A percentile compares a stretch with the other conserved stretches of the same genome.
phyloP scores from a whole-genome alignment of 352 stramenopile species.

The Globisporangium mamillatum region DNA sequence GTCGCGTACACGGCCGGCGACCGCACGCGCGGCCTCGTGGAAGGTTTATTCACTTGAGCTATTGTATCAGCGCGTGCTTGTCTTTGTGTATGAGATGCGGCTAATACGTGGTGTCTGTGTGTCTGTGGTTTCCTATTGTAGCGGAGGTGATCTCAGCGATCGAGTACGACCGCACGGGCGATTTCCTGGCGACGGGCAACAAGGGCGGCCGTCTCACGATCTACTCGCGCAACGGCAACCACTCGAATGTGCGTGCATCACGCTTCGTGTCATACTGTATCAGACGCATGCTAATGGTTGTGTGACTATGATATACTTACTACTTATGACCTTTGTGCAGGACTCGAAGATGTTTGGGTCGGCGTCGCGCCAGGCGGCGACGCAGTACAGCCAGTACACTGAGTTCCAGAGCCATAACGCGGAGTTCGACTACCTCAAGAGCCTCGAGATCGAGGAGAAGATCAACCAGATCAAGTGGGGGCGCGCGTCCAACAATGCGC shows the following conservation, averaged over 20 bases:
- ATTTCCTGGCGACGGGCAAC: conserved; percentile 93
- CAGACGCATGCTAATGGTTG: conserved; percentile 10
- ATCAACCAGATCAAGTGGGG: conserved; percentile 98
- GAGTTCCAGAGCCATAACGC: conserved; percentile 95
- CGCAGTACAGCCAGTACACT: conserved; percentile 80
- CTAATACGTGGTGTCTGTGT: not conserved
- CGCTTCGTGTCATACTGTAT: not conserved
- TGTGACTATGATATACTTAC: conserved; percentile 21
- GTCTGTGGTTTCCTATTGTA: conserved; percentile 15
- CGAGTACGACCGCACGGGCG: conserved; percentile 90
- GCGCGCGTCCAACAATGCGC: conserved; percentile 79
- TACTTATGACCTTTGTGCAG: not conserved
- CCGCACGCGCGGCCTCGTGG: conserved; percentile 58
- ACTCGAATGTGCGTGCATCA: conserved; percentile 8
- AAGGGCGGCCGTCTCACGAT: conserved; percentile 92
- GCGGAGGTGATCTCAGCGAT: conserved; percentile 94
- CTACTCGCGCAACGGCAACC: conserved; percentile 60
- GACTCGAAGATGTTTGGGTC: conserved; percentile 31
- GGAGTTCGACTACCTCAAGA: conserved; percentile 99
- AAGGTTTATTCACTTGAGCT: conserved; percentile 27
- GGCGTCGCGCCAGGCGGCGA: conserved; percentile 19
- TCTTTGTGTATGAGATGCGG: not conserved
- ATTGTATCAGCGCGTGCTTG: not conserved
- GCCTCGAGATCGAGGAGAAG: conserved; percentile 97
- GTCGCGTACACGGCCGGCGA: conserved; percentile 51